These are phyloP conservation scores for Phytophthora syringae DNA, from an alignment of 352 stramenopile species.

Conservation along the genomic window DNA sequence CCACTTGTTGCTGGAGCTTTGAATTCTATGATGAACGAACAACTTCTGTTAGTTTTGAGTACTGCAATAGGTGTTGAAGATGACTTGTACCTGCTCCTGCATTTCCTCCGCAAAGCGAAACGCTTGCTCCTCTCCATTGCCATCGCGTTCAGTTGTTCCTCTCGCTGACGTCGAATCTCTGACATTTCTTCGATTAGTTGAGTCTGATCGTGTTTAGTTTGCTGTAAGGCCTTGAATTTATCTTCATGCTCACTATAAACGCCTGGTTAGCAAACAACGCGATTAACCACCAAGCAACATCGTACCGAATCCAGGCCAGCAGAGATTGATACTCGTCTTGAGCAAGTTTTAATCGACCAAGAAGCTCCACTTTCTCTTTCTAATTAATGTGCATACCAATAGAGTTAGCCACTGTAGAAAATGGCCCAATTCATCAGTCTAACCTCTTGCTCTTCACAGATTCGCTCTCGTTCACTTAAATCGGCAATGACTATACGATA, in stretches of 20 bases:
- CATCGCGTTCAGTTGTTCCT: constrained; percentile 27
- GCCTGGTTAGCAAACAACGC: neutral
- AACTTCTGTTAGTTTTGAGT: neutral
- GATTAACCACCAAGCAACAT: neutral
- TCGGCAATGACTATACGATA: constrained; percentile 23
- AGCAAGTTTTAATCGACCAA: constrained; percentile 32
- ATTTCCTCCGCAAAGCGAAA: constrained; percentile 32
- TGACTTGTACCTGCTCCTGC: constrained; percentile 32
- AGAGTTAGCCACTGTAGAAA: neutral
- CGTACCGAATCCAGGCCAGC: constrained; percentile 39
- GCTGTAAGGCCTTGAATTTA: constrained; percentile 40
- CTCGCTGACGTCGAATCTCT: constrained; percentile 26
- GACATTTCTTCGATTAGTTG: constrained; percentile 51
- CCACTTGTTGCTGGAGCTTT: constrained; percentile 33
- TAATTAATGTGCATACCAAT: neutral
- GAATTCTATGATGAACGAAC: constrained; percentile 27
- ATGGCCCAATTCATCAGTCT: neutral
- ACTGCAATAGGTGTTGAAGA: neutral
- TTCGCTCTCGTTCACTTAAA: constrained; percentile 21
- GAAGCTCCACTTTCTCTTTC: constrained; percentile 34
- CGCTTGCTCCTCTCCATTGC: constrained; percentile 30
- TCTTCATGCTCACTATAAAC: constrained; percentile 50
- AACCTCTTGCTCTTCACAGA: constrained; percentile 33
- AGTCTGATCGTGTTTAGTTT: constrained; percentile 44
- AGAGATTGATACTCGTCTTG: constrained; percentile 48